Evolutionary conservation across 2,329 filamentous ascomycete genomes (phyloP), one percentile per base, ranked within the genome.

Genomic region (Basipetospora sp.): DNA sequence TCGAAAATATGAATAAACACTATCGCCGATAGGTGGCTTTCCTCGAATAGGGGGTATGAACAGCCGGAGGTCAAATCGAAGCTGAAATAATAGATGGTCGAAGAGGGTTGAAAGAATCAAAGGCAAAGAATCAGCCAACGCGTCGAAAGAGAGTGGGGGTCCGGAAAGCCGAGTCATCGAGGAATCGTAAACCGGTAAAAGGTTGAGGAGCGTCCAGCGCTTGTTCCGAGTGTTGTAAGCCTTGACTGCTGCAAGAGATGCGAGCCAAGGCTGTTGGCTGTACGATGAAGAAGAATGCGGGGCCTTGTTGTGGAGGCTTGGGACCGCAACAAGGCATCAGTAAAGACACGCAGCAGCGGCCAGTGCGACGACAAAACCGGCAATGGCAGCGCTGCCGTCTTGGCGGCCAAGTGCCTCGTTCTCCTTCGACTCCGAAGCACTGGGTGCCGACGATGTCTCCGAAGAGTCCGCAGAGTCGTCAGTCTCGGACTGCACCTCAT

Each of bases 321-420:
- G n/a, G n/a, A n/a, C n/a, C n/a, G n/a, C 22, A 6, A 25, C 6
- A 11, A 17, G 19, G 29, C 31, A 38, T 48, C 53, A 71, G 44
- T 64, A 62, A 44, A 70, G 54, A 46, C 59, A 67, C 13, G 62
- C 61, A 18, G 69, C 63, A 17, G 67, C 70, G 22, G 72, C 57
- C 31, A 75, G 60, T 38, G 70, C 71, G 32, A 74, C 60, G 31
- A 74, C 56, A 16, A 75, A 58, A 32, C 71, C 68, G 6, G 60
- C 68, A 28, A 71, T 52, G 35, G 70, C 67, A 34, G 63, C 60
- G 37, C 63, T 63, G 35, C 65, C 63, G 45, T 70, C 62, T 32
- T 62, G 63, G 13, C 58, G 57, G 15, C 60, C 64, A 38, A 54
- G 27, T 11, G 34, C 57, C 44, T 69, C 65, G 43, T 57, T 69